phyloP scores from a whole-genome alignment of 495 filamentous ascomycete species.

The Annulohypoxylon nitens region DNA sequence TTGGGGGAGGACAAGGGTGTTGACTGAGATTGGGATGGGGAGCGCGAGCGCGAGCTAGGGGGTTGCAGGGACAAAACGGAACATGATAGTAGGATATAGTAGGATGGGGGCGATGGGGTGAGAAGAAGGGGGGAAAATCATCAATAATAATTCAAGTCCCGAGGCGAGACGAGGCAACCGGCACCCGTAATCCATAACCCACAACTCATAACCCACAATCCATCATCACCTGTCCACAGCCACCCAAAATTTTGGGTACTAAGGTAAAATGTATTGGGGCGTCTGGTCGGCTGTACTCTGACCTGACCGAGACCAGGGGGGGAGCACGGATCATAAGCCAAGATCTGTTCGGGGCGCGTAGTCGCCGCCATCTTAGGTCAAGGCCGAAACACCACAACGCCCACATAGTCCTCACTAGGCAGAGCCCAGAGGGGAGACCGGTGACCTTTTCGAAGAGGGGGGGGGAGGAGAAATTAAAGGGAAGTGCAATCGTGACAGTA shows the following conservation, averaged over 20 bases:
- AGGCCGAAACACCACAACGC: conserved; percentile 39
- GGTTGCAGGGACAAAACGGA: conserved; percentile 46
- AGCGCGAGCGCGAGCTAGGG: conserved; percentile 34
- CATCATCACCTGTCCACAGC: conserved; percentile 32
- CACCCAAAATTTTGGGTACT: conserved; percentile 37
- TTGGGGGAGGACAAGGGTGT: conserved; percentile 46
- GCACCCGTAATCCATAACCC: conserved; percentile 29
- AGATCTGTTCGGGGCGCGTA: conserved; percentile 36
- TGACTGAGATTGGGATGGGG: conserved; percentile 35
- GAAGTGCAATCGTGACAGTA: conserved; percentile 16
- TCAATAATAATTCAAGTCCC: conserved; percentile 37
- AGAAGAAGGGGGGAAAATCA: background rate
- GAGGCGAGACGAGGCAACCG: conserved; percentile 51
- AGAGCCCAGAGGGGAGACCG: conserved; percentile 9
- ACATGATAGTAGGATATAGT: conserved; percentile 7
- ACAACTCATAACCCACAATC: background rate
- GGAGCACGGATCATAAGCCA: conserved; percentile 44
- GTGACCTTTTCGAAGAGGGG: background rate
- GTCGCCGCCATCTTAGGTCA: conserved; percentile 41
- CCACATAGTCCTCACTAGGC: conserved; percentile 19
- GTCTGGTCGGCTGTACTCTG: conserved; percentile 44
- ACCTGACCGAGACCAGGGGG: conserved; percentile 41
- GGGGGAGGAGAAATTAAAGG: conserved; percentile 4
- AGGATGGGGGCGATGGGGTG: conserved; percentile 23
- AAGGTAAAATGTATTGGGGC: conserved; percentile 24